Base-by-base conservation (phyloP, 495 filamentous ascomycete species). In the Xylaria grammica region DNA sequence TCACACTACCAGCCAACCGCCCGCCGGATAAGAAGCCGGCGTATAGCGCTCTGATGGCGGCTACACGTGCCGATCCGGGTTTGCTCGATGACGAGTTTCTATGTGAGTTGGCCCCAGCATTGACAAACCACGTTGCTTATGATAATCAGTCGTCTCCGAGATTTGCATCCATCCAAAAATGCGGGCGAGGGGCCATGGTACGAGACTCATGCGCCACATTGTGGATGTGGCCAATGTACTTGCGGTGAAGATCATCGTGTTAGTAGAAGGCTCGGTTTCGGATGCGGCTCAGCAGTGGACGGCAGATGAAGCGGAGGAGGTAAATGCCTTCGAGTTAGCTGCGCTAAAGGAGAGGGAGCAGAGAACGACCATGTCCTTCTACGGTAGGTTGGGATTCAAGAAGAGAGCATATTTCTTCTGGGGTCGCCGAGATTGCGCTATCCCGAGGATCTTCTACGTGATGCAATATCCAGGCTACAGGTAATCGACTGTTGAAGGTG, bases 351-450 rank as follows among this genome's bases (percentile, higher is more conserved):
- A 24, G 34, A 32, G n/a, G 53, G 52, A 64, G 53, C 52, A 48
- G 11, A 57, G 53, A 58, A 64, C 52, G n/a, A 44, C 34, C 22
- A 26, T 64, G 44, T 45, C n/a, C 7, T 64, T 64, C 53, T 64
- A 64, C 32, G 40, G 44, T n/a, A 64, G 44, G 30, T 52, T 64
- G 29, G 62, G 62, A 9, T 58, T 64, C 24, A 40, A 49, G 26
- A 64, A 51, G 32, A 64, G 62, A 26, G 29, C 62, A 30, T 34
- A 58, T 58, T 64, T 64, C 62, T 58, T 64, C 62, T 64, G 62
- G 53, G 62, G 62, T 34, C 52, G 62, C 24, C 52, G 32, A 17
- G 45, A 29, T 8, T 49, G 45, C 51, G 34, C 40, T 6, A 64
- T 58, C 30, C 53, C 61, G 10, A 58, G 53, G 24, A 64, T 57